phyloP scores from a whole-genome alignment of 257 asterid species.

The Solanum etuberosum region DNA sequence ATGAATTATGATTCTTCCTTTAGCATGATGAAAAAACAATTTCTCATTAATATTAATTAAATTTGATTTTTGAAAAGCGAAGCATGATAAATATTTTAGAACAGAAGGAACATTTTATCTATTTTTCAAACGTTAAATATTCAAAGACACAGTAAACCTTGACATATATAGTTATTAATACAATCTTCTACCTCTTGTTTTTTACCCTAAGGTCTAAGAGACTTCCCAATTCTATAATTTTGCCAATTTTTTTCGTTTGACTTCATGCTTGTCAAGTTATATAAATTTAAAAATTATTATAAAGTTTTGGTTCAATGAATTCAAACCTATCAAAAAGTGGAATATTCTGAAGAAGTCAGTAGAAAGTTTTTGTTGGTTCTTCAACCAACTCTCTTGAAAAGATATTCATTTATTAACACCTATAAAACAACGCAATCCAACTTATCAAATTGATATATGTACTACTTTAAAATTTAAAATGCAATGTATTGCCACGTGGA shows the following conservation, averaged over 20 bases:
- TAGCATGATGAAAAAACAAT: not conserved
- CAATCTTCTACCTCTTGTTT: not conserved
- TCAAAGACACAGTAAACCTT: not conserved
- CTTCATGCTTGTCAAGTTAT: not conserved
- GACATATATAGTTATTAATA: not conserved
- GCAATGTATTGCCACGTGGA: slow-evolving; percentile 19
- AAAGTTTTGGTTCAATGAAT: not conserved
- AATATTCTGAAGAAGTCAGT: not conserved
- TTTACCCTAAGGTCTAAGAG: not conserved
- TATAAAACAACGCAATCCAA: too few species aligned
- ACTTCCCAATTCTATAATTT: not conserved
- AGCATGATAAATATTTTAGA: too few species aligned
- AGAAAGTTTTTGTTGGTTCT: not conserved
- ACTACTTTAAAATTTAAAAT: not conserved
- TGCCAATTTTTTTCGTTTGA: not conserved
- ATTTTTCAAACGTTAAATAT: not conserved
- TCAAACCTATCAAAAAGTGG: not conserved
- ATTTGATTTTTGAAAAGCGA: too few species aligned
- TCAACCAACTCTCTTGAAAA: not conserved
- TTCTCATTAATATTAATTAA: too few species aligned
- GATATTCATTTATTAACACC: not conserved
- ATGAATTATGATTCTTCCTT: not conserved
- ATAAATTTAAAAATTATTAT: not conserved
- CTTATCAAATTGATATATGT: not conserved
- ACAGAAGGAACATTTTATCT: not conserved